A percentile compares a stretch with the other conserved stretches of the same genome.
These are phyloP conservation scores for Arachnomyces sp. DNA, from an alignment of 2,329 filamentous ascomycete genomes.

Conservation along the genomic window DNA sequence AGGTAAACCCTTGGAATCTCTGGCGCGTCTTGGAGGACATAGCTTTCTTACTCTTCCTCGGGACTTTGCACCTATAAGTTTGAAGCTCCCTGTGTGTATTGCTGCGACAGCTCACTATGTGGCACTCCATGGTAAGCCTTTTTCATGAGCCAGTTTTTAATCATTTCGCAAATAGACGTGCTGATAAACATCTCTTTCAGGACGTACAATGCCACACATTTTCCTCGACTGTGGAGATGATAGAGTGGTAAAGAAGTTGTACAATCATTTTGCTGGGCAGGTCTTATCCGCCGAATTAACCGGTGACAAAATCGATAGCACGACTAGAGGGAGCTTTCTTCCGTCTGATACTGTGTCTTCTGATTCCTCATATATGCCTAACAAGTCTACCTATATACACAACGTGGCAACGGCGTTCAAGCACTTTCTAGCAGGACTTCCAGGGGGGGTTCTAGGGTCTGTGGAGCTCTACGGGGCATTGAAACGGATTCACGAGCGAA, in stretches of 20 bases:
- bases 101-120: conserved; percentile 34
- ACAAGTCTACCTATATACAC: conserved; percentile 1
- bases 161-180: too few relatives aligned
- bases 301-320: conserved; percentile 26
- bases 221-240: conserved; percentile 31
- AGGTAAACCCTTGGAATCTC: conserved; percentile 32
- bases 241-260: conserved; percentile 27
- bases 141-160: background rate
- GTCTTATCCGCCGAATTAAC: conserved; percentile 30
- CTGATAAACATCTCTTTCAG: conserved; percentile 12
- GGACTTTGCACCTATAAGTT: conserved; percentile 30
- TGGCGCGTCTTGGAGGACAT: conserved; percentile 37
- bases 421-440: conserved; percentile 29
- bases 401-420: conserved; percentile 30
- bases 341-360: conserved; percentile 17
- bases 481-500: conserved; percentile 21
- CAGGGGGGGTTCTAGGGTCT: conserved; percentile 33
- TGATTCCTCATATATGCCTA: background rate
- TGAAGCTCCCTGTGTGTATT: conserved; percentile 37
- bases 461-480: conserved; percentile 25
- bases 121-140: conserved; percentile 26
- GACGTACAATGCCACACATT: conserved; percentile 22
- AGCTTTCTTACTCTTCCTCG: conserved; percentile 30
- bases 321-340: conserved; percentile 25
- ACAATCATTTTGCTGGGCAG: conserved; percentile 34